Base-by-base conservation (phyloP, 805 yeast genomes). In the Saccharomycopsis synnaedendra region DNA sequence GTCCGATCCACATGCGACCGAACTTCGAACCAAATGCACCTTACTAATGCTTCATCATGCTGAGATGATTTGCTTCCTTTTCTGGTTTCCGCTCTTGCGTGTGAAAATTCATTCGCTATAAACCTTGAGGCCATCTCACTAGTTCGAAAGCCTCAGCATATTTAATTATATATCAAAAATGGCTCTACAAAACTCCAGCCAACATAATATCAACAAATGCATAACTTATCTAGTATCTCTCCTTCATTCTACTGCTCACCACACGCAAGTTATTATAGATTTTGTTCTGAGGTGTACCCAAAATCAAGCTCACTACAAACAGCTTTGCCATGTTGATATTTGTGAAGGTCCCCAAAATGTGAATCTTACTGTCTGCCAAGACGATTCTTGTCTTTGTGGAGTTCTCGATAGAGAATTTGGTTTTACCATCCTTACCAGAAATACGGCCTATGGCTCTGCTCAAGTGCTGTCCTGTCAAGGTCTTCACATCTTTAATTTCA, bases 371-470 rank as follows among this genome's bases (percentile, higher is more conserved):
- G 66, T 93, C 99, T 0, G 99, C 99, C 56, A 93, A 72, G 30
- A 93, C 99, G 40, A 93, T 89, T 72, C 99, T 83, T 8, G 99
- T 93, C 69, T 97, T 79, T 28, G 97, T 90, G 11, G 98, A 97
- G 62, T 93, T 93, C 67, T 93, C 99, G 61, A 93, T 93, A 33
- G 98, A 97, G 65, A 90, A 93, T 69, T 90, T 93, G 53, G 97
- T 93, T 67, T 89, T 90, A 61, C 99, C 99, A 63, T 93, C 99
- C 63, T 93, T 94, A 65, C 99, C 99, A 9, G 99, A 98, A 66
- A 93, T 93, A 75, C 99, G 87, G 60, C 98, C 99, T 63, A 93
- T 93, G 5, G 99, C 98, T 75, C 99, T 82, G 45, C 96, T 84
- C 63, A 93, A 72, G 76, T 93, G 98, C 67, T 93, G 98, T 31